A percentile compares a stretch with the other conserved stretches of the same genome.
Evolutionary conservation across 768 basidiomycete species (phyloP).

Genomic region (Lentinus brumalis): DNA sequence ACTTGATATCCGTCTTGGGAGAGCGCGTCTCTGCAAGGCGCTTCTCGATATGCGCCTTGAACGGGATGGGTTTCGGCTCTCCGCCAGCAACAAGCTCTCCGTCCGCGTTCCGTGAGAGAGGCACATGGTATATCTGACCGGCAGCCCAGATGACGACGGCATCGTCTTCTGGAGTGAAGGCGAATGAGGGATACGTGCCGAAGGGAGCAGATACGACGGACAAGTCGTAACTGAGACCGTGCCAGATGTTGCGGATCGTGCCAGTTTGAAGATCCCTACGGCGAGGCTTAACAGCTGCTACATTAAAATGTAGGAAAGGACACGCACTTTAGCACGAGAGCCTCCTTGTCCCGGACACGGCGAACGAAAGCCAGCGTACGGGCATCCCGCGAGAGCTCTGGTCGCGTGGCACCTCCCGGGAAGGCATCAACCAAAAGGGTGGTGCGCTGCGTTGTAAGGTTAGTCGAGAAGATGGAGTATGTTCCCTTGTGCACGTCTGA

Average conservation of each 20-base stretch:
- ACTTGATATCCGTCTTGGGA: slow-evolving; percentile 51
- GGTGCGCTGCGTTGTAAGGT: slow-evolving; percentile 57
- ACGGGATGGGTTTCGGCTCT: slow-evolving; percentile 51
- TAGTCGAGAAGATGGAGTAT: slow-evolving; percentile 69
- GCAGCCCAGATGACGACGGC: slow-evolving; percentile 75
- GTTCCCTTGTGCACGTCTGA: slow-evolving; percentile 71
- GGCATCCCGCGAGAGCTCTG: slow-evolving; percentile 68
- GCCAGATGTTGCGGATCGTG: slow-evolving; percentile 63
- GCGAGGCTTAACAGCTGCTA: background rate
- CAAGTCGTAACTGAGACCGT: slow-evolving; percentile 72
- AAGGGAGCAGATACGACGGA: slow-evolving; percentile 66
- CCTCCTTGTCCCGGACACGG: slow-evolving; percentile 72
- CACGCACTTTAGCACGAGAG: slow-evolving; percentile 67
- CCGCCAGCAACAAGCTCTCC: slow-evolving; percentile 54
- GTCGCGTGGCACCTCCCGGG: slow-evolving; percentile 75
- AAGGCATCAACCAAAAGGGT: slow-evolving; percentile 53
- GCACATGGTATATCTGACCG: slow-evolving; percentile 67
- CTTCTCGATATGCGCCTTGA: slow-evolving; percentile 65
- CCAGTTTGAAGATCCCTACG: slow-evolving; percentile 67
- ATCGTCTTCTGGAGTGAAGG: slow-evolving; percentile 61
- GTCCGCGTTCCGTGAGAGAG: slow-evolving; percentile 48
- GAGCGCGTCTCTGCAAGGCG: slow-evolving; percentile 61
- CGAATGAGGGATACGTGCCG: slow-evolving; percentile 79
- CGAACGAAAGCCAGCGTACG: slow-evolving; percentile 75
- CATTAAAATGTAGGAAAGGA: background rate